These are phyloP conservation scores for Kockiozyma suomiensis DNA, from an alignment of 805 yeast species.

Conservation along the genomic window DNA sequence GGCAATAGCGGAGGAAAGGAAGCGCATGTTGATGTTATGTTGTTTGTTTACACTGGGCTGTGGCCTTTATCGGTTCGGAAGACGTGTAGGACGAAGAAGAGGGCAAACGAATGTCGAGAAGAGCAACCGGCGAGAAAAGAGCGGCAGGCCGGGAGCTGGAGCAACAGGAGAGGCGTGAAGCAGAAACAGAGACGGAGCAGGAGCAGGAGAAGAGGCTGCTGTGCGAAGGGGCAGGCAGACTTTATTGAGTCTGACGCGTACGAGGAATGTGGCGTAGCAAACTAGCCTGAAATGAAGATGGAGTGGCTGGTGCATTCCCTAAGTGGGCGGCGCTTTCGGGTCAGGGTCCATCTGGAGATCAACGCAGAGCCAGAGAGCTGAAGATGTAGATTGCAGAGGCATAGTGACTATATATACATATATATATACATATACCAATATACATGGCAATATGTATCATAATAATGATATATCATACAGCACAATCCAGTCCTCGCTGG, in stretches of 20 bases:
- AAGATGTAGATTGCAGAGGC: too few species aligned
- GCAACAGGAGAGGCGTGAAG: not conserved
- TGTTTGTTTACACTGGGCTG: not conserved
- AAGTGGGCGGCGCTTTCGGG: conserved; percentile 3
- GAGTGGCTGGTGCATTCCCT: conserved; percentile 16
- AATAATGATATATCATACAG: too few species aligned
- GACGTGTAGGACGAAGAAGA: too few species aligned
- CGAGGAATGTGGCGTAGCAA: conserved; percentile 4
- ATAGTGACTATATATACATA: too few species aligned
- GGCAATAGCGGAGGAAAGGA: not conserved
- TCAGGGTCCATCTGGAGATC: conserved; percentile 1
- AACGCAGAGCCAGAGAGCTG: too few species aligned
- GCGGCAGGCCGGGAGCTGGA: conserved; percentile 19
- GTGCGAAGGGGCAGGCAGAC: conserved; percentile 9
- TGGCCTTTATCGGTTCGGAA: not conserved
- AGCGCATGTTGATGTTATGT: conserved; percentile 9
- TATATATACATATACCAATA: too few species aligned
- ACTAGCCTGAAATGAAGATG: not conserved
- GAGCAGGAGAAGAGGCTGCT: not conserved
- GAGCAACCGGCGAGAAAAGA: conserved; percentile 23
- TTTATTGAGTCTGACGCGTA: conserved; percentile 14
- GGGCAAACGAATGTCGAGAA: not conserved
- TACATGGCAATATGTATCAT: too few species aligned
- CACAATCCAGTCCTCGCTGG: too few species aligned
- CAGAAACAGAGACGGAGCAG: not conserved